A percentile compares a stretch with the other conserved stretches of the same genome.
These are phyloP conservation scores for Plasmodium malariae DNA, from an alignment of 169 alveolate genomes.

Conservation along the genomic window DNA sequence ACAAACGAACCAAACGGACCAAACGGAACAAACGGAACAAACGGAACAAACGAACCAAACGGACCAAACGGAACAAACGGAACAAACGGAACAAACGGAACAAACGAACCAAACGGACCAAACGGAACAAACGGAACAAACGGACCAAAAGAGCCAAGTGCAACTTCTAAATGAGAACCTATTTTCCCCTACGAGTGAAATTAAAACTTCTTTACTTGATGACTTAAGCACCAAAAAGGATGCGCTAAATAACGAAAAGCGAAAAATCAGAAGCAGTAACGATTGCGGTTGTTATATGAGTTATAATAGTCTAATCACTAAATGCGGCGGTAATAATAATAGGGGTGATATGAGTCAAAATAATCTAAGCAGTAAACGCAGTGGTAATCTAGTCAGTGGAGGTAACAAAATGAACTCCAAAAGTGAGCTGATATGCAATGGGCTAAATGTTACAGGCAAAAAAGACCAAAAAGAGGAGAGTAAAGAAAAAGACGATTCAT, in stretches of 20 bases:
- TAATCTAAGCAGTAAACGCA: background rate
- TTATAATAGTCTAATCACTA: no score
- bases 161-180: background rate
- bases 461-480: background rate
- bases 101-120: background rate
- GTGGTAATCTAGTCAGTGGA: background rate
- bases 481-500: conserved; percentile 26
- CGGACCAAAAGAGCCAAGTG: background rate
- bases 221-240: background rate
- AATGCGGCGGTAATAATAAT: background rate
- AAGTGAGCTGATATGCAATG: background rate
- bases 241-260: background rate
- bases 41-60: background rate
- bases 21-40: background rate
- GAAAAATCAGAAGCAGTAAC: no score
- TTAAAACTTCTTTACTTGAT: background rate
- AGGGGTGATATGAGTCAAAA: background rate
- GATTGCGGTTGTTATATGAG: no score
- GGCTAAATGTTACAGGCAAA: background rate
- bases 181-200: background rate
- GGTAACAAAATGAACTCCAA: background rate
- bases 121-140: background rate
- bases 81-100: background rate
- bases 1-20: background rate
- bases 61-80: background rate